Evolutionary conservation across 495 filamentous ascomycete species (phyloP), one percentile per base, ranked within the genome.

Genomic region (Lophiostoma macrostomum): DNA sequence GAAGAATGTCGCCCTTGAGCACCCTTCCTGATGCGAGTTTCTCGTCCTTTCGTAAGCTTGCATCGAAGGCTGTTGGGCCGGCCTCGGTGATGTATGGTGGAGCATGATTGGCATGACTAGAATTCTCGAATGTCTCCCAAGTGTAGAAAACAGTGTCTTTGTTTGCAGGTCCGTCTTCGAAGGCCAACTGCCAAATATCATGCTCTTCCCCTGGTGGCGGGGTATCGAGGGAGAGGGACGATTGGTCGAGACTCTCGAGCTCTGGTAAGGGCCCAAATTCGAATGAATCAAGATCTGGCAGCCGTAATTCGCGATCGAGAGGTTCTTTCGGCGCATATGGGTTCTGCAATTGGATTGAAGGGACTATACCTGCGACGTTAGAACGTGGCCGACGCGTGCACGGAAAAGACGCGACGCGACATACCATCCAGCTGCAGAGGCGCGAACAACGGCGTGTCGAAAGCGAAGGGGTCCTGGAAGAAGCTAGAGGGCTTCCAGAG

Each of bases 31-130:
- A 20, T 0, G 24, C 18, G 7, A 48, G 18, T n/a, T 31, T 35
- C 11, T 13, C 48, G 5, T 56, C 35, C 23, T 29, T 39, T 41
- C 11, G 56, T 27, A 29, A 72, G 24, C 0, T 62, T 5, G 85
- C 82, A 70, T 96, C 89, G 48, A 91, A 91, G 2, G 80, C 79
- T 18, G 67, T 68, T 1, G 87, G 74, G 0, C 89, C 87, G 11
- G 85, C 82, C 66, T 96, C 91, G 3, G 82, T 88, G 27, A 95
- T 75, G 51, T 91, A 91, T 32, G 79, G 69, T 14, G 82, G 78
- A 22, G 65, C 60, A 0, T 66, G 70, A 48, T 81, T 76, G 13
- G 58, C 48, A 55, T 57, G 45, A 32, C 67, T 58, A 10, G 60
- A 60, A 32, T 77, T 53, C 8, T 77, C 69, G 64, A 87, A 91